A percentile compares a stretch with the other conserved stretches of the same genome.
These are phyloP conservation scores for Paraconiothyrium brasiliense DNA, from an alignment of 2,329 filamentous ascomycete species.

Conservation along the genomic window DNA sequence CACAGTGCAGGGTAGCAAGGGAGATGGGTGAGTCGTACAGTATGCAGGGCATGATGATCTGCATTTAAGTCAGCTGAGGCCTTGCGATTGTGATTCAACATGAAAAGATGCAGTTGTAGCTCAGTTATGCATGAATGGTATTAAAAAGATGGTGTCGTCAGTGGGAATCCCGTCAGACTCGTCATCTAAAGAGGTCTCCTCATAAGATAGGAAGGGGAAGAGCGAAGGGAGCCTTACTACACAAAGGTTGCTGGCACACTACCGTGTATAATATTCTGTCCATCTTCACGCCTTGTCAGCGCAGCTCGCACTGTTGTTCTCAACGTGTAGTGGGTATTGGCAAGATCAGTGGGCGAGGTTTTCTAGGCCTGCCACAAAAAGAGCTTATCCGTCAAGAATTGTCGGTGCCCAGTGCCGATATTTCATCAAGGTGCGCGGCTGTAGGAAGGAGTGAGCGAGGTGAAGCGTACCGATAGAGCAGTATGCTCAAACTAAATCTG, in stretches of 20 bases:
- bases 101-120: conserved; percentile 9
- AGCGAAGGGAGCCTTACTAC: conserved; percentile 30
- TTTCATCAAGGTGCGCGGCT: conserved; percentile 72
- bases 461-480: conserved; percentile 36
- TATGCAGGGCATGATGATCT: neutral
- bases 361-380: conserved; percentile 98
- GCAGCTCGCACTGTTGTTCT: neutral
- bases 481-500: neutral
- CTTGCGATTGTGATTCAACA: conserved; percentile 9
- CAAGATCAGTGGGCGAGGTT: conserved; percentile 95
- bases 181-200: conserved; percentile 73
- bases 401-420: conserved; percentile 94
- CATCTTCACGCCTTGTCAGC: conserved; percentile 23
- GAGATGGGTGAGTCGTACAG: conserved; percentile 15
- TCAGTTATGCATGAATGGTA: conserved; percentile 74
- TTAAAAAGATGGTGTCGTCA: conserved; percentile 69
- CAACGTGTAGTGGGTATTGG: neutral
- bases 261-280: neutral
- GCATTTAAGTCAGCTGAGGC: conserved; percentile 8
- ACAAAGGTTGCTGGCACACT: no score
- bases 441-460: conserved; percentile 21
- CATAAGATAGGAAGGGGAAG: conserved; percentile 23
- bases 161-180: conserved; percentile 80
- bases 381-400: conserved; percentile 84
- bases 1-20: conserved; percentile 57